Conservation (phyloP, 2,329 filamentous ascomycete species). For the Diaporthe humulicola region DNA sequence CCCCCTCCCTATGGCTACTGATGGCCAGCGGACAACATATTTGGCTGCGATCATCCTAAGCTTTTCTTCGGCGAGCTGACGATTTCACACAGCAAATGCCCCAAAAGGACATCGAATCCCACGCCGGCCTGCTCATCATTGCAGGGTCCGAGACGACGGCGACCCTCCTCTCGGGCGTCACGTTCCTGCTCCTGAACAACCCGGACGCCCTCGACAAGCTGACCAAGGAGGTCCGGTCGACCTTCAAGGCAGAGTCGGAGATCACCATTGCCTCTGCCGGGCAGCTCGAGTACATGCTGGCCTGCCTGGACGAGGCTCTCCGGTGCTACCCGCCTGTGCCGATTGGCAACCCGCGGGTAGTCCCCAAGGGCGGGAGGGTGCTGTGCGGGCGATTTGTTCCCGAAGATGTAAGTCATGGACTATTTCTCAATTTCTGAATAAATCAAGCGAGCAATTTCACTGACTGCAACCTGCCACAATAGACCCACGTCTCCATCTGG, state of each 20-base stretch:
- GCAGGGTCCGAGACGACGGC: constrained; percentile 41
- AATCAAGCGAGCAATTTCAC: too few species aligned
- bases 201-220: constrained; percentile 46
- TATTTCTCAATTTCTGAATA: neutral
- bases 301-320: constrained; percentile 54
- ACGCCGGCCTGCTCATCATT: constrained; percentile 24
- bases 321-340: constrained; percentile 51
- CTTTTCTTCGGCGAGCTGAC: neutral
- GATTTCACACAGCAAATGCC: neutral
- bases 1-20: neutral
- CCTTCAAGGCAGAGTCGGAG: constrained; percentile 49
- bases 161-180: constrained; percentile 35
- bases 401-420: constrained; percentile 24
- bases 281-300: constrained; percentile 51
- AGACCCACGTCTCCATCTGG: constrained; percentile 49
- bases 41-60: neutral
- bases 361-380: constrained; percentile 31
- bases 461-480: neutral
- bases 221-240: constrained; percentile 50
- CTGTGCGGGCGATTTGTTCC: constrained; percentile 35
- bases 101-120: neutral
- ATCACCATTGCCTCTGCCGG: constrained; percentile 48
- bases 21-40: neutral
- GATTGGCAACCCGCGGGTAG: constrained; percentile 30
- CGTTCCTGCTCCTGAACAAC: constrained; percentile 42